A percentile compares a stretch with the other conserved stretches of the same genome.
phyloP scores from a whole-genome alignment of 164 flowering plant species.

The Nelumbo lutea region DNA sequence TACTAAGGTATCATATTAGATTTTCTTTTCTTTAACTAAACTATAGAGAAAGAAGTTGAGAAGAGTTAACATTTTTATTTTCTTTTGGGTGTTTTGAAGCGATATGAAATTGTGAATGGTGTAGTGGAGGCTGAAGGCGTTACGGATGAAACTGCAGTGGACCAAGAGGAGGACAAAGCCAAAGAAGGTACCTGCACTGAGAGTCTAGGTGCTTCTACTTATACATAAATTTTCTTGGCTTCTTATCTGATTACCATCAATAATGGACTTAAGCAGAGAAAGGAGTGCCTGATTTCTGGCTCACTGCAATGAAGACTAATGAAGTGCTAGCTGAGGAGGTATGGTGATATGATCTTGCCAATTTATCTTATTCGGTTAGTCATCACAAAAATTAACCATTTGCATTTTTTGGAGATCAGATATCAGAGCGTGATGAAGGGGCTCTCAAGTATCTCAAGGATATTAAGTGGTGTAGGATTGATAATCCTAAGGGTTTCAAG shows the following conservation, averaged over 20 bases:
- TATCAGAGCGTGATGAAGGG: slow-evolving; percentile 82
- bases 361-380: neutral
- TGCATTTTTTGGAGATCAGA: slow-evolving; percentile 29
- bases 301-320: slow-evolving; percentile 78
- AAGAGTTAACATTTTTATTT: neutral
- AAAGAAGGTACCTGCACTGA: slow-evolving; percentile 30
- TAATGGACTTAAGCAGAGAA: slow-evolving; percentile 40
- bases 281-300: slow-evolving; percentile 92
- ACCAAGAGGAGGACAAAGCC: slow-evolving; percentile 34
- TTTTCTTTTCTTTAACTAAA: no score
- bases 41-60: neutral
- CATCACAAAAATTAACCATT: no score
- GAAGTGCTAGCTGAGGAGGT: slow-evolving; percentile 78
- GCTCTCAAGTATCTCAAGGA: slow-evolving; percentile 85
- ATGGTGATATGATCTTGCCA: neutral
- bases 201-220: neutral
- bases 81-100: slow-evolving; percentile 32
- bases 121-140: slow-evolving; percentile 64
- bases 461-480: slow-evolving; percentile 77
- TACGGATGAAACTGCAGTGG: slow-evolving; percentile 29
- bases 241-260: neutral
- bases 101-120: slow-evolving; percentile 83
- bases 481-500: slow-evolving; percentile 88
- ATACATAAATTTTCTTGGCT: neutral
- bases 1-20: slow-evolving; percentile 21